These are phyloP conservation scores for Vanderwaltozyma tropicalis DNA, from an alignment of 805 yeast species.

Conservation along the genomic window DNA sequence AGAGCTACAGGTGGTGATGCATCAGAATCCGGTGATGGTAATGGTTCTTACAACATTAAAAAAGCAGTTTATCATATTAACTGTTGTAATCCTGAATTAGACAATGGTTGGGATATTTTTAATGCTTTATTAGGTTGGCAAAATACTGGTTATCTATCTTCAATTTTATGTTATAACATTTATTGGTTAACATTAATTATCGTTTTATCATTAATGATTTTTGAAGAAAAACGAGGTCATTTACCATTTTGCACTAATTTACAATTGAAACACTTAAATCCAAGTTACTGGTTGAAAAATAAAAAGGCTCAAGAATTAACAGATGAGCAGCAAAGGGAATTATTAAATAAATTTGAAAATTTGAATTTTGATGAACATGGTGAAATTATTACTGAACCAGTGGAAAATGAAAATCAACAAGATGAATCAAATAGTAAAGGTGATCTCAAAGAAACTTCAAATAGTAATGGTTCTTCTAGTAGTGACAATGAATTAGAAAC, in stretches of 20 bases:
- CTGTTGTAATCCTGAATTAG: slow-evolving; percentile 90
- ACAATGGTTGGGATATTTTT: slow-evolving; percentile 95
- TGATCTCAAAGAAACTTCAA: not conserved
- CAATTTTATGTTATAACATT: slow-evolving; percentile 76
- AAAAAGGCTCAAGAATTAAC: slow-evolving; percentile 53
- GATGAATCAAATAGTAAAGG: not conserved
- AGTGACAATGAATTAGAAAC: not conserved
- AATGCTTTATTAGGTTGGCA: slow-evolving; percentile 95
- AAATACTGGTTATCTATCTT: slow-evolving; percentile 89
- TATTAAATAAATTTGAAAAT: slow-evolving; percentile 38
- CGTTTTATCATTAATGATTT: slow-evolving; percentile 52
- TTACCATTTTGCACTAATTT: slow-evolving; percentile 53
- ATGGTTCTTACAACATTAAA: slow-evolving; percentile 82
- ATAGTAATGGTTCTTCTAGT: not conserved
- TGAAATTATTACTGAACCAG: slow-evolving; percentile 9
- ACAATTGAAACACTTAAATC: slow-evolving; percentile 47
- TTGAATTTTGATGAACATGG: slow-evolving; percentile 31
- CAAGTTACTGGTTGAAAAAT: slow-evolving; percentile 60
- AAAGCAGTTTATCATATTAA: slow-evolving; percentile 90
- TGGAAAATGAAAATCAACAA: not conserved
- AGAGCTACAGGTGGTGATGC: slow-evolving; percentile 85
- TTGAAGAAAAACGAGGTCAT: slow-evolving; percentile 76
- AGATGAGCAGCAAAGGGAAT: slow-evolving; percentile 39
- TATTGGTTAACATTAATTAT: slow-evolving; percentile 72
- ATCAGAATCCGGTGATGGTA: slow-evolving; percentile 84